Base-by-base conservation (phyloP, 2,329 filamentous ascomycete genomes). In the Colletotrichum trifolii region DNA sequence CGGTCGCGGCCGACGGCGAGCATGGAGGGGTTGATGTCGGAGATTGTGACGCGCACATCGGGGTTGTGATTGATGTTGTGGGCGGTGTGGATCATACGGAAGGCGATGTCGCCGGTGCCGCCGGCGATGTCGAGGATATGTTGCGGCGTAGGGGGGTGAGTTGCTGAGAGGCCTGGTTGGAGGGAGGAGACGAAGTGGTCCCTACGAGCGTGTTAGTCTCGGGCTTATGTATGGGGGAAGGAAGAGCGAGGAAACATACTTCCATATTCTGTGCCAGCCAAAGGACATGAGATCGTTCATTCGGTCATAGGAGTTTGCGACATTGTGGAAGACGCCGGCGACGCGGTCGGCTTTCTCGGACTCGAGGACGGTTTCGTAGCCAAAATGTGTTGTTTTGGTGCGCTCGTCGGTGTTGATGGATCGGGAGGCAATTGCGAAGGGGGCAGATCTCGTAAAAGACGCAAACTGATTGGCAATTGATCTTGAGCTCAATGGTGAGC, bases 211-310 rank as follows among this genome's bases (percentile, higher is more conserved):
- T 67, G 58, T 69, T 48, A 67, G 67, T 60, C 17, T 25, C 25
- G 25, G 25, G 25, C 25, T 25, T 25, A 15, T 40, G 40, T 38
- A 48, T 48, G 35, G 39, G 34, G 17, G 38, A 48, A 53, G 42
- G 42, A 39, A 50, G 43, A 61, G 53, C 38, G 10, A 49, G n/a
- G 42, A 38, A 11, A 77, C 84, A 54, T 71, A 87, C 87, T 91
- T 99, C 96, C 96, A 99, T 42, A 99, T 83, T 47, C 96, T 91
- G 78, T 99, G 96, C 80, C 97, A 94, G 60, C 96, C 96, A 52
- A 99, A 87, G 8, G 96, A 98, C 96, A 99, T 99, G 71, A 98
- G 86, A 78, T 99, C 96, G 81, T 99, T 99, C 96, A 99, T 99
- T 68, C 90, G 91, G 79, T 99, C 96, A 81, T 99, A 99, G 15